Conservation (phyloP, 768 basidiomycete species). For the Kwoniella heveanensis region DNA sequence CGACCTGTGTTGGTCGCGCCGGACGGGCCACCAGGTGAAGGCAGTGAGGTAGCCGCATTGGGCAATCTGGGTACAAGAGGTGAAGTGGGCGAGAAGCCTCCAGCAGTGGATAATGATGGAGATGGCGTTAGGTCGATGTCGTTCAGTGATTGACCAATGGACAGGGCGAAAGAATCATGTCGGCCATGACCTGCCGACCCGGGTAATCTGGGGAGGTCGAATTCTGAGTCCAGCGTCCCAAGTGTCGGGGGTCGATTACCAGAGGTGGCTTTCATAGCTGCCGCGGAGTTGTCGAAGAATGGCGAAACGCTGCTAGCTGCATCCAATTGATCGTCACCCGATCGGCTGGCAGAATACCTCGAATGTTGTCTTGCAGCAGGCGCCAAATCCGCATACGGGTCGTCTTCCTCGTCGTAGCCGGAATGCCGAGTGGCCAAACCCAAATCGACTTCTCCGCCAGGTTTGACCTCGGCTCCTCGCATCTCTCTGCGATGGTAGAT, state of each 20-base stretch:
- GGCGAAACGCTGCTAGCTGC: constrained; percentile 36
- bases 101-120: constrained; percentile 9
- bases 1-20: no score
- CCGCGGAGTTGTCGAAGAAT: constrained; percentile 27
- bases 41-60: neutral
- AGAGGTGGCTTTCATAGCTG: neutral
- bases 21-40: neutral
- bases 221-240: neutral
- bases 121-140: constrained; percentile 16
- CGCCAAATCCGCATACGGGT: constrained; percentile 12
- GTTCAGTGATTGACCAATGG: constrained; percentile 17
- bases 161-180: constrained; percentile 26
- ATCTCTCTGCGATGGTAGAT: constrained; percentile 41
- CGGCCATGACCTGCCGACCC: constrained; percentile 17
- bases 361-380: constrained; percentile 4
- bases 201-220: constrained; percentile 21
- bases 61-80: constrained; percentile 11
- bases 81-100: constrained; percentile 18
- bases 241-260: constrained; percentile 3
- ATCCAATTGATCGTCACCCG: constrained; percentile 18
- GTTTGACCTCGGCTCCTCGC: constrained; percentile 30
- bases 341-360: constrained; percentile 6
- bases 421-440: constrained; percentile 17
- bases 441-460: constrained; percentile 44
- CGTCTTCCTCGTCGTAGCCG: constrained; percentile 4